phyloP scores from a whole-genome alignment of 2,329 filamentous ascomycete genomes.

The Neopestalotiopsis rosae region DNA sequence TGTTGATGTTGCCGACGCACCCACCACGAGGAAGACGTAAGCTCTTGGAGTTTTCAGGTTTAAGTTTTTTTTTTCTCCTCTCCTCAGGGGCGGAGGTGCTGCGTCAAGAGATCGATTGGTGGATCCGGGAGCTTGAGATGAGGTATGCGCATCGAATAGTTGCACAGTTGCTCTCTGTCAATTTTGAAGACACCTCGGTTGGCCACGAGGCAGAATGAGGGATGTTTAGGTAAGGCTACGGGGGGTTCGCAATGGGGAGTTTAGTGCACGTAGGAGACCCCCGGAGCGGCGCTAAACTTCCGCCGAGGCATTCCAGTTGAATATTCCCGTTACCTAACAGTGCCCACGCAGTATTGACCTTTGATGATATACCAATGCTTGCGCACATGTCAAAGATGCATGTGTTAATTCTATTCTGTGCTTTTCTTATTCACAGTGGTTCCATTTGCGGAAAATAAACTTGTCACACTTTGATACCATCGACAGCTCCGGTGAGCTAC shows the following conservation, averaged over 20 bases:
- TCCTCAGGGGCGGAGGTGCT: constrained; percentile 18
- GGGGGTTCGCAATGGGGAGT: not conserved
- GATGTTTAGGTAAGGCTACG: not conserved
- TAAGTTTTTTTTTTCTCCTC: constrained; percentile 1
- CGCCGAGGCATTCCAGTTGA: not conserved
- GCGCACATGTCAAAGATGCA: not conserved
- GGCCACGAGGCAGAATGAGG: constrained; percentile 10
- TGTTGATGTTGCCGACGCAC: constrained; percentile 34
- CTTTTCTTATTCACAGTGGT: no score
- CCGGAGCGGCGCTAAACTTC: constrained; percentile 17
- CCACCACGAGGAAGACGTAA: constrained; percentile 23
- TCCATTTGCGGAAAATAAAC: no score
- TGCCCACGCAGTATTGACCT: not conserved
- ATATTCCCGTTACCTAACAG: not conserved
- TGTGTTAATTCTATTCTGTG: no score
- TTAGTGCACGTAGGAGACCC: not conserved
- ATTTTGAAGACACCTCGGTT: not conserved
- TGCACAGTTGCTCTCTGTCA: not conserved
- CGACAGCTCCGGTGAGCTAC: no score
- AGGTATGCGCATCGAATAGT: not conserved
- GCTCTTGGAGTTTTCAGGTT: constrained; percentile 14
- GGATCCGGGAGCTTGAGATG: constrained; percentile 1
- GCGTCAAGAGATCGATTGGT: constrained; percentile 5
- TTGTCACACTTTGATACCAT: no score
- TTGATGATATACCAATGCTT: not conserved